phyloP scores from a whole-genome alignment of 1,139 yeast genomes.

The Kurtzmaniella quercitrusa region DNA sequence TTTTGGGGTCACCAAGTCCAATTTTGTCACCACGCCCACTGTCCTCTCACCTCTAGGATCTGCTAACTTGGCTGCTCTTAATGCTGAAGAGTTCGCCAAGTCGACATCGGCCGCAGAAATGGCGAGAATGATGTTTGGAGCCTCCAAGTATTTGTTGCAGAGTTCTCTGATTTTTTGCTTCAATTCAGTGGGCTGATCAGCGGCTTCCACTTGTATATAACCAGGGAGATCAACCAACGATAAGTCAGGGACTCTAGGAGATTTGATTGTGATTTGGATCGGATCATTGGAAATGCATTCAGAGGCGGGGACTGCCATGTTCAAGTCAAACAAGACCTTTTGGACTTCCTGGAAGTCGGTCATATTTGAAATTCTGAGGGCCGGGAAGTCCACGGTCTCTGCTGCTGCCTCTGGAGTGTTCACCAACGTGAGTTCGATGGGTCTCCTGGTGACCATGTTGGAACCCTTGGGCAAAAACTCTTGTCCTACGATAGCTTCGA shows the following conservation, averaged over 20 bases:
- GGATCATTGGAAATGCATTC: conserved; percentile 91
- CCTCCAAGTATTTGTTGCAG: conserved; percentile 81
- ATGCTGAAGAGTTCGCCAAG: conserved; percentile 91
- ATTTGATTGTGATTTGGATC: conserved; percentile 81
- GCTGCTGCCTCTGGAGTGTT: conserved; percentile 81
- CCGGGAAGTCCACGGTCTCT: conserved; percentile 92
- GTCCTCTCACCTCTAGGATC: conserved; percentile 96
- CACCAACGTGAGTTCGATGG: conserved; percentile 86
- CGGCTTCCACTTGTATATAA: conserved; percentile 93
- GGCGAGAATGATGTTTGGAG: conserved; percentile 91
- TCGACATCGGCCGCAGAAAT: conserved; percentile 98
- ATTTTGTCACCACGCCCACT: conserved; percentile 90
- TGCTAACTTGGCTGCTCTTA: conserved; percentile 85
- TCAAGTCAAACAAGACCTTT: conserved; percentile 75
- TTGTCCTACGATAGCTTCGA: conserved; percentile 91
- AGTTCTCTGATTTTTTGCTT: conserved; percentile 74
- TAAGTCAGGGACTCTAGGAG: conserved; percentile 90
- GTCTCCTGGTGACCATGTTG: conserved; percentile 94
- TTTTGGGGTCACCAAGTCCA: conserved; percentile 81
- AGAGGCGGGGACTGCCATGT: conserved; percentile 82
- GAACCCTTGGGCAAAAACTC: conserved; percentile 92
- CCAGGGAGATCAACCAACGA: conserved; percentile 96
- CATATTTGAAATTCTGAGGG: conserved; percentile 72
- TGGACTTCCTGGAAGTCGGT: conserved; percentile 89
- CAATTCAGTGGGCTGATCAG: conserved; percentile 86